A percentile compares a stretch with the other conserved stretches of the same genome.
phyloP scores from a whole-genome alignment of 140 eudicot species.

The Cichorium intybus region DNA sequence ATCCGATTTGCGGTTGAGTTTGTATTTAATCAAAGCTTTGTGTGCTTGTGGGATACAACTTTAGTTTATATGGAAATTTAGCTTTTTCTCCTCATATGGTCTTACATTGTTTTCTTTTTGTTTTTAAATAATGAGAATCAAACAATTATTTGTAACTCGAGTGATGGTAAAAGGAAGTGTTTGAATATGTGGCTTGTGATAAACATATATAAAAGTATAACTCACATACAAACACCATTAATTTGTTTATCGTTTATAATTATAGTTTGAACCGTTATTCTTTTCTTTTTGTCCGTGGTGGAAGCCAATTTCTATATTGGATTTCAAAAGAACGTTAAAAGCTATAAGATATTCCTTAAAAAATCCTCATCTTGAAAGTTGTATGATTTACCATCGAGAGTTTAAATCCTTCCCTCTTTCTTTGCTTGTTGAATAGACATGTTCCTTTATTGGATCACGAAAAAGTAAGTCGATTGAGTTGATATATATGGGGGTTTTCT shows the following conservation, averaged over 20 bases:
- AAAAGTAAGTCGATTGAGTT: no score
- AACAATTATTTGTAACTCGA: no score
- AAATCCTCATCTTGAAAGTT: neutral
- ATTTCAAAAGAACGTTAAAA: neutral
- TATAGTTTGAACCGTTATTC: no score
- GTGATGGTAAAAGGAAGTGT: no score
- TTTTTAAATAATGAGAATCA: no score
- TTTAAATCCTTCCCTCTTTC: neutral
- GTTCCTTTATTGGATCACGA: slow-evolving; percentile 1
- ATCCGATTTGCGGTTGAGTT: slow-evolving; percentile 23
- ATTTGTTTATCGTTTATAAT: neutral
- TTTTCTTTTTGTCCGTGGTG: no score
- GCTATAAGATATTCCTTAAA: neutral
- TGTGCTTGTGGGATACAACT: slow-evolving; percentile 5
- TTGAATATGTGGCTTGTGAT: no score
- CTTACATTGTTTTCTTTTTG: no score
- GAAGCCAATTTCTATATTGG: no score
- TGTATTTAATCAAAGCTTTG: slow-evolving; percentile 14
- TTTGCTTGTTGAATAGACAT: neutral
- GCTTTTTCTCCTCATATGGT: neutral
- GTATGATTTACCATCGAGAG: neutral
- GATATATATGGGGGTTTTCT: no score
- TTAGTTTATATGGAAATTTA: neutral
- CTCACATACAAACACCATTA: no score
- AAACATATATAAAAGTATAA: no score